A percentile compares a stretch with the other conserved stretches of the same genome.
Conservation (phyloP, 2,329 filamentous ascomycete species). For the Paecilomyces formosus region DNA sequence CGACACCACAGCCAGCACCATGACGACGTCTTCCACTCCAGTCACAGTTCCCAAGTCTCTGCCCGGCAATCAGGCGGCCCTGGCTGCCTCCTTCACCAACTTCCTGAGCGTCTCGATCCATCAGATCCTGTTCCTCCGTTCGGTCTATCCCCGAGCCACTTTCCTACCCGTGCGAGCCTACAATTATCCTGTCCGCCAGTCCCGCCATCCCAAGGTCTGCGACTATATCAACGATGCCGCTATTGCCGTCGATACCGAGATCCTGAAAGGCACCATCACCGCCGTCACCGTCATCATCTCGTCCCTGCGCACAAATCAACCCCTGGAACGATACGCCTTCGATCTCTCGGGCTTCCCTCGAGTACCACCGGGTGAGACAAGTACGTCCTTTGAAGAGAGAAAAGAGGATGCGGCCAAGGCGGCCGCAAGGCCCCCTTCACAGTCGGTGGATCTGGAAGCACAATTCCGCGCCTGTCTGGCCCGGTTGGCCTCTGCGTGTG, state of each 20-base stretch:
- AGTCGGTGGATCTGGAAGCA: constrained; percentile 38
- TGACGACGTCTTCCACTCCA: constrained; percentile 33
- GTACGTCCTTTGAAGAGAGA: constrained; percentile 43
- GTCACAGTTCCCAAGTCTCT: constrained; percentile 33
- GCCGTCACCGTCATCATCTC: constrained; percentile 52
- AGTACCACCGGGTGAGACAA: constrained; percentile 40
- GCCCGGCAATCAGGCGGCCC: constrained; percentile 46
- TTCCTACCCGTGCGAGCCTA: constrained; percentile 76
- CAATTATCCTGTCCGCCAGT: constrained; percentile 78
- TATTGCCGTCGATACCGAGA: constrained; percentile 60
- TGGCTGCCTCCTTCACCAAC: constrained; percentile 64
- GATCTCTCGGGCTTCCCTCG: constrained; percentile 51
- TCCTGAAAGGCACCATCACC: constrained; percentile 53
- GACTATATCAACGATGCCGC: constrained; percentile 79
- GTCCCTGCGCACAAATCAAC: constrained; percentile 41
- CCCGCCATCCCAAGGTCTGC: constrained; percentile 77
- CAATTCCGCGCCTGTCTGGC: constrained; percentile 42
- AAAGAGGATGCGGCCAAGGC: constrained; percentile 26
- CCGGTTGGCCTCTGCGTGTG: constrained; percentile 36
- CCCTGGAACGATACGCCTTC: constrained; percentile 54
- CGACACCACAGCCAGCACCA: constrained; percentile 24
- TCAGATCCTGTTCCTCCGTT: constrained; percentile 75
- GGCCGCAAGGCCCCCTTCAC: constrained; percentile 20
- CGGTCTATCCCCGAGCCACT: constrained; percentile 67
- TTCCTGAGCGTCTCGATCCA: constrained; percentile 81